Evolutionary conservation across 2,329 filamentous ascomycete species (phyloP), one percentile per base, ranked within the genome.

Genomic region (Fusarium nematophilum): DNA sequence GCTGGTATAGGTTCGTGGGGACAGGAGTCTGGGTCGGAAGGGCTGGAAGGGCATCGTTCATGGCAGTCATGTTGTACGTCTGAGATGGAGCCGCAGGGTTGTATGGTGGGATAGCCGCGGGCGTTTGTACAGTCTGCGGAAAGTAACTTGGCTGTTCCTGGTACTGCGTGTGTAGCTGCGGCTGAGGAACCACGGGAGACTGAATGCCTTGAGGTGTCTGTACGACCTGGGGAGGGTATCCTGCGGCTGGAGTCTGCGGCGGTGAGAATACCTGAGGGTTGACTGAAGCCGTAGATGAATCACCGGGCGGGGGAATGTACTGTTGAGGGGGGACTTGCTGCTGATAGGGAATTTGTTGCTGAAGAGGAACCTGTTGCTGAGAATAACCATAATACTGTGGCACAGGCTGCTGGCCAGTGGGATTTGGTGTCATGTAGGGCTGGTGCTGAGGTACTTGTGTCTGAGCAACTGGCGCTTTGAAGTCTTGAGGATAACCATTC

Each of bases 21-120:
- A 13, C 15, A 5, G 51, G n/a, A 1, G 38, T 42, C 1, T 42
- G 13, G 1, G 14, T 10, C 9, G 64, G 62, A 6, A 67, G 65
- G 5, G 14, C 13, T 11, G 64, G 65, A 5, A 67, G 65, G 6
- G 65, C 59, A 0, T 53, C 39, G 8, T 42, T 46, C 29, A 67
- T 52, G 1, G 57, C 34, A 1, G 36, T 8, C 65, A 67, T 59
- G 26, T 60, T 31, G 5, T 53, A 68, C 1, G 50, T 6, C 2
- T 55, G 53, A 4, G 53, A 9, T 9, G 51, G 17, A 6, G 17
- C 4, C 1, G 14, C 2, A 3, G 39, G n/a, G 0, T 33, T 59
- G n/a, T 46, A 57, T 2, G 13, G 7, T 3, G 37, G 30, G 0
- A 9, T 10, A 11, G 6, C 9, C 4, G 45, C 3, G 4, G 21